Conservation (phyloP, 2,329 filamentous ascomycete genomes). For the Trichophyton schoenleinii region DNA sequence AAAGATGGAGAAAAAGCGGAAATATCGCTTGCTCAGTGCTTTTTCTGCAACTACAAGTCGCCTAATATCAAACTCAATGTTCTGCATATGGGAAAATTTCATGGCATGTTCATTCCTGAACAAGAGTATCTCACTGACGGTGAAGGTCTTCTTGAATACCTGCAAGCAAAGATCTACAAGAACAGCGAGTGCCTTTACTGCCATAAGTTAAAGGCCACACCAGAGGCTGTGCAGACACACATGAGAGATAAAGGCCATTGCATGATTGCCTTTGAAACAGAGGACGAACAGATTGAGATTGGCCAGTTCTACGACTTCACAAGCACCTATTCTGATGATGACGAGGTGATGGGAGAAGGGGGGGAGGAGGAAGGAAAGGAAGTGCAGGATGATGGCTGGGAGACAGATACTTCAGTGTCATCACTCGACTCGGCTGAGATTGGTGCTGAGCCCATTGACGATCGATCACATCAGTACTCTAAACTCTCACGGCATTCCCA, state of each 20-base stretch:
- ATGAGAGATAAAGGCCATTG: constrained; percentile 97
- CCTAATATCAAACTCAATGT: constrained; percentile 63
- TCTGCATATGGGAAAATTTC: constrained; percentile 79
- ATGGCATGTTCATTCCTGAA: constrained; percentile 94
- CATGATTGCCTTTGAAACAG: constrained; percentile 82
- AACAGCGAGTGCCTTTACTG: constrained; percentile 80
- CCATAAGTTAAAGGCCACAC: constrained; percentile 65
- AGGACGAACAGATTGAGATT: constrained; percentile 84
- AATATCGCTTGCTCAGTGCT: constrained; percentile 43
- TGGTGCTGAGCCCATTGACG: constrained; percentile 54
- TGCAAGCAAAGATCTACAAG: constrained; percentile 68
- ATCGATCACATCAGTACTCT: constrained; percentile 57
- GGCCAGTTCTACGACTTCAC: constrained; percentile 97
- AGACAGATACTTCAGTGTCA: constrained; percentile 84
- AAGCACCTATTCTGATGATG: constrained; percentile 81
- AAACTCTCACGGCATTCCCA: constrained; percentile 61
- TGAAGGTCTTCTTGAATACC: constrained; percentile 64
- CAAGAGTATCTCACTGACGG: constrained; percentile 69
- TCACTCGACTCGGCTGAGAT: constrained; percentile 78
- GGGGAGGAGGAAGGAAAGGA: constrained; percentile 39
- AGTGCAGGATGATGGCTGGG: constrained; percentile 69
- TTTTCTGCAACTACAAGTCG: constrained; percentile 87
- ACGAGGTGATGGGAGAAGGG: constrained; percentile 39
- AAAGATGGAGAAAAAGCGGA: constrained; percentile 32
- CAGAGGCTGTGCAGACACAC: constrained; percentile 77